Evolutionary conservation across 805 yeast genomes (phyloP).

Genomic region (Grigorovia transvaalensis): DNA sequence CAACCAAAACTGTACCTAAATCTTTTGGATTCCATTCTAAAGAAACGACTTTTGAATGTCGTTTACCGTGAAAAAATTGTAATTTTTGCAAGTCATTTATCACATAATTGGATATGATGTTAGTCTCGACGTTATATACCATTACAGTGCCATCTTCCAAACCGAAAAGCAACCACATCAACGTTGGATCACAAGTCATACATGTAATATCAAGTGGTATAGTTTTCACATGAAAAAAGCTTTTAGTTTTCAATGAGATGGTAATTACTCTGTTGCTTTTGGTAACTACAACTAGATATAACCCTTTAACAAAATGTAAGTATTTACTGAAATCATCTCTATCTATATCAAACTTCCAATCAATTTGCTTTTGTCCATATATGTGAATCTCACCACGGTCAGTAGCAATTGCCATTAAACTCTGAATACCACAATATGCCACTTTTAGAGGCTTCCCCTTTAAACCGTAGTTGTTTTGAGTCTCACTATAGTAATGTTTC

Average conservation of each 20-base stretch:
- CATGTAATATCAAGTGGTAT: slow-evolving; percentile 48
- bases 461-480: slow-evolving; percentile 33
- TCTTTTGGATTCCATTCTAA: slow-evolving; percentile 85
- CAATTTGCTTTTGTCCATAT: slow-evolving; percentile 76
- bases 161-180: slow-evolving; percentile 82
- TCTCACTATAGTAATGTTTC: background rate
- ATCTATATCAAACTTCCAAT: slow-evolving; percentile 48
- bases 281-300: slow-evolving; percentile 67
- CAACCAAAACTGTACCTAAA: slow-evolving; percentile 62
- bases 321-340: slow-evolving; percentile 41
- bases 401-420: slow-evolving; percentile 61
- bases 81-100: slow-evolving; percentile 55
- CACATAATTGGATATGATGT: slow-evolving; percentile 50
- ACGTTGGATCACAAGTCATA: slow-evolving; percentile 69
- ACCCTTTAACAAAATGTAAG: slow-evolving; percentile 65
- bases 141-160: slow-evolving; percentile 61
- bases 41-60: slow-evolving; percentile 55
- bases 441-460: slow-evolving; percentile 55
- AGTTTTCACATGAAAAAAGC: slow-evolving; percentile 36
- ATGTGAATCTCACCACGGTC: slow-evolving; percentile 60
- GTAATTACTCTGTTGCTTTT: slow-evolving; percentile 50
- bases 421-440: slow-evolving; percentile 62
- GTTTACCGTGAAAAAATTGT: slow-evolving; percentile 35
- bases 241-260: slow-evolving; percentile 56
- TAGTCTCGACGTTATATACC: slow-evolving; percentile 78